A percentile compares a stretch with the other conserved stretches of the same genome.
phyloP scores from a whole-genome alignment of 192 early-diverging fungal species.

The Jimgerdemannia lactiflua region DNA sequence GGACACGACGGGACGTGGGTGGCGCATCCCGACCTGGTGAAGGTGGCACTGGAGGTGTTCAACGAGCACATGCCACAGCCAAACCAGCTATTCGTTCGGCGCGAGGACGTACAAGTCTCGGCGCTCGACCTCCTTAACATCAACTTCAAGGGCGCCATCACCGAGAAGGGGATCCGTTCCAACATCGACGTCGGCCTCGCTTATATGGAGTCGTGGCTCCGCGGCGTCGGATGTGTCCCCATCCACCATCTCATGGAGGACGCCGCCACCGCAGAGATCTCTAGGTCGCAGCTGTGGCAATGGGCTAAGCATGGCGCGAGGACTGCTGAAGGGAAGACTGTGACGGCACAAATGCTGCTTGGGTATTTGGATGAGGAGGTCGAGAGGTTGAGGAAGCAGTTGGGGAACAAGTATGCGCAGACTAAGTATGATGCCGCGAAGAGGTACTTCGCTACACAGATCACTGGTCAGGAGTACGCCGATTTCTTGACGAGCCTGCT shows the following conservation, averaged over 20 bases:
- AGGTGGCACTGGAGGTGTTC: slow-evolving; percentile 86
- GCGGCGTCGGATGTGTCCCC: slow-evolving; percentile 93
- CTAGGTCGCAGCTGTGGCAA: slow-evolving; percentile 95
- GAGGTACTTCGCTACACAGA: slow-evolving; percentile 67
- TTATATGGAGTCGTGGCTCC: slow-evolving; percentile 97
- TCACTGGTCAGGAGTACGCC: slow-evolving; percentile 79
- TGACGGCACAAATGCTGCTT: slow-evolving; percentile 77
- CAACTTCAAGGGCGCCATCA: slow-evolving; percentile 71
- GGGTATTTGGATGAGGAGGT: slow-evolving; percentile 90
- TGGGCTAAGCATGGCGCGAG: slow-evolving; percentile 88
- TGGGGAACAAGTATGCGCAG: slow-evolving; percentile 61
- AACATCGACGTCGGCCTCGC: slow-evolving; percentile 91
- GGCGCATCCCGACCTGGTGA: slow-evolving; percentile 95
- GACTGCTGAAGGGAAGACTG: slow-evolving; percentile 75
- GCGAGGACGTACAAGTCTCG: slow-evolving; percentile 87
- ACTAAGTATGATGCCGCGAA: slow-evolving; percentile 69
- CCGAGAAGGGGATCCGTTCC: slow-evolving; percentile 86
- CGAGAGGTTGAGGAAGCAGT: slow-evolving; percentile 61
- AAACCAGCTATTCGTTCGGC: slow-evolving; percentile 92
- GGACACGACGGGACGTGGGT: slow-evolving; percentile 98
- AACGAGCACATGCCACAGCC: slow-evolving; percentile 94
- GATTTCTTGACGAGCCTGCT: slow-evolving; percentile 94
- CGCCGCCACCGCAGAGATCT: slow-evolving; percentile 97
- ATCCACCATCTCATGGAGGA: slow-evolving; percentile 99
- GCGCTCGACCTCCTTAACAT: slow-evolving; percentile 83